phyloP scores from a whole-genome alignment of 176 grass and related monocot species.

The Typha latifolia region DNA sequence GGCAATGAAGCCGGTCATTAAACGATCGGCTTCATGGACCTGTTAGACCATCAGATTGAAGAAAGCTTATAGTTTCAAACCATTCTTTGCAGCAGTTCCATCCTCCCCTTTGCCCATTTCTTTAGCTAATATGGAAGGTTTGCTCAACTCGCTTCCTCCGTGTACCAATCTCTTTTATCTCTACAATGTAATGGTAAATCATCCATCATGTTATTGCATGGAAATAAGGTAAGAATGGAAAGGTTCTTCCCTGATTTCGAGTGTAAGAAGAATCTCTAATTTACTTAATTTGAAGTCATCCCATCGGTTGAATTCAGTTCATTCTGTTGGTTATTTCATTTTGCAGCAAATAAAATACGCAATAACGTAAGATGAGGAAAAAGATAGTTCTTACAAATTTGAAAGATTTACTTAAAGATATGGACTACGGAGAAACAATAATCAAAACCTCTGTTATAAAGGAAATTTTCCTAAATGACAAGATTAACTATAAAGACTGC shows the following conservation, averaged over 20 bases:
- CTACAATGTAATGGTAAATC: not conserved
- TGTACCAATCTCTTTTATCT: not conserved
- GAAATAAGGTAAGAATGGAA: not conserved
- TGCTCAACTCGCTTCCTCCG: not conserved
- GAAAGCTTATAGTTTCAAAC: too few relatives aligned
- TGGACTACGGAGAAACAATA: too few relatives aligned
- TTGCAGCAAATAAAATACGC: too few relatives aligned
- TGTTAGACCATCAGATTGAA: constrained; percentile 14
- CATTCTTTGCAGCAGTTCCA: constrained; percentile 17
- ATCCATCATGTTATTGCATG: not conserved
- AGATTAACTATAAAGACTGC: too few relatives aligned
- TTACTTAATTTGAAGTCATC: not conserved
- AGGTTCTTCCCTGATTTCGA: not conserved
- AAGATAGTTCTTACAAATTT: too few relatives aligned
- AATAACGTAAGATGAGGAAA: too few relatives aligned
- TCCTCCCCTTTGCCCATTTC: constrained; percentile 1
- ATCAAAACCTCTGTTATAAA: too few relatives aligned
- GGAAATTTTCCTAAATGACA: too few relatives aligned
- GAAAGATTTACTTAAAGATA: too few relatives aligned
- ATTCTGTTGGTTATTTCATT: not conserved
- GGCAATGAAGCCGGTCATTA: constrained; percentile 59
- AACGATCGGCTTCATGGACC: constrained; percentile 74
- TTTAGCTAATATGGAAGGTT: not conserved
- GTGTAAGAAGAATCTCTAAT: not conserved
- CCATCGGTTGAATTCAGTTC: not conserved